phyloP scores from a whole-genome alignment of 2,329 filamentous ascomycete genomes.

The Botryosphaeria dothidea region DNA sequence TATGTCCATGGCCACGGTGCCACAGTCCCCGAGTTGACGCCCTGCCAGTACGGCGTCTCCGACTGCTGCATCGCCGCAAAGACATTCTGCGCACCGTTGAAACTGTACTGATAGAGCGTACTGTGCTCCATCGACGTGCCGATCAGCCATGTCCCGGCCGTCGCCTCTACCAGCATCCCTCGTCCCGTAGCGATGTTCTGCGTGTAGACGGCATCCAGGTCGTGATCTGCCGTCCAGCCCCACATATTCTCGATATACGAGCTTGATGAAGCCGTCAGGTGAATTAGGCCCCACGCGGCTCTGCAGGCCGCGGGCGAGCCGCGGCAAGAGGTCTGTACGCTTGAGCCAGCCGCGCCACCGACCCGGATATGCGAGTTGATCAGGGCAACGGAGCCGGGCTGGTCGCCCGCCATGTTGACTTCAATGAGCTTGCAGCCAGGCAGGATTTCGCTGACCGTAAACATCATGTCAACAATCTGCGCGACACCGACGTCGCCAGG shows the following conservation, averaged over 20 bases:
- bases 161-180: conserved; percentile 50
- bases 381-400: conserved; percentile 50
- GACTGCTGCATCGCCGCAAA: conserved; percentile 54
- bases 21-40: conserved; percentile 27
- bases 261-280: conserved; percentile 48
- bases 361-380: conserved; percentile 39
- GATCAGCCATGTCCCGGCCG: conserved; percentile 56
- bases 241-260: conserved; percentile 58
- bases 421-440: conserved; percentile 35
- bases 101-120: conserved; percentile 55
- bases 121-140: conserved; percentile 57
- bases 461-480: conserved; percentile 27
- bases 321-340: conserved; percentile 20
- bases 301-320: conserved; percentile 38
- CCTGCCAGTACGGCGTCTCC: conserved; percentile 55
- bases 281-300: conserved; percentile 42
- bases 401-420: conserved; percentile 49
- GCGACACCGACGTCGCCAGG: conserved; percentile 24
- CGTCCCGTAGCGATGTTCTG: conserved; percentile 51
- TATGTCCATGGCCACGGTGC: conserved; percentile 44
- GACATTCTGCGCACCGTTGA: conserved; percentile 52
- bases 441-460: conserved; percentile 21
- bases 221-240: conserved; percentile 58
- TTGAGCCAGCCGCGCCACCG: conserved; percentile 35
- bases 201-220: conserved; percentile 41